Evolutionary conservation across 495 filamentous ascomycete genomes (phyloP), one percentile per base, ranked within the genome.

Genomic region (Margaritispora aquatica): DNA sequence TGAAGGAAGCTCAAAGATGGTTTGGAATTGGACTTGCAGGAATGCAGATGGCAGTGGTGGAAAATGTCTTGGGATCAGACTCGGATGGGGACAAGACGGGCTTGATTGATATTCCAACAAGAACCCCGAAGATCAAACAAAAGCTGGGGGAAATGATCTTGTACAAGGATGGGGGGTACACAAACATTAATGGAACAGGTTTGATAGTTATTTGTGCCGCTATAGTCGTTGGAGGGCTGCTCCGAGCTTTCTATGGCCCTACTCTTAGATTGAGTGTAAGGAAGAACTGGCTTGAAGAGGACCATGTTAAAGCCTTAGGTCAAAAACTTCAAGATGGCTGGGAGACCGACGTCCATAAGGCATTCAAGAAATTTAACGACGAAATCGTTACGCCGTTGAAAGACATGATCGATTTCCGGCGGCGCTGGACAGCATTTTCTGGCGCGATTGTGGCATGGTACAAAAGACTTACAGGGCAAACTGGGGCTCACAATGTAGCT

Each of bases 141-240:
- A 51, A 51, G 24, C 24, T 51, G 24, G 49, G 24, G 22, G 49
- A 23, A 51, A 51, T 51, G 49, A 51, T 51, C 8, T 27, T 51
- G 24, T 51, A 51, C 49, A 51, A 51, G 24, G 49, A 51, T 51
- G 49, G 49, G 20, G 21, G 3, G 19, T 51, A 51, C 49, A 51
- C 49, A 24, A 51, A 51, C 49, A 51, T 51, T 27, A 27, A 26
- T 10, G 49, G 49, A 27, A 27, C 24, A 51, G 21, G 21, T 27
- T 27, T 51, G 21, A 51, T 51, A 23, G 22, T 26, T 8, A 51
- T 51, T 24, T 51, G 49, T 23, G 49, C 24, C 21, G 24, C 26
- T n/a, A 51, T 51, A 51, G 49, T 27, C 49, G 49, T 51, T 51
- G 49, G 49, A 23, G 49, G 49, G 49, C 20, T 51, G 10, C 49